These are phyloP conservation scores for Yarrowia keelungensis DNA, from an alignment of 805 yeast species.

Conservation along the genomic window DNA sequence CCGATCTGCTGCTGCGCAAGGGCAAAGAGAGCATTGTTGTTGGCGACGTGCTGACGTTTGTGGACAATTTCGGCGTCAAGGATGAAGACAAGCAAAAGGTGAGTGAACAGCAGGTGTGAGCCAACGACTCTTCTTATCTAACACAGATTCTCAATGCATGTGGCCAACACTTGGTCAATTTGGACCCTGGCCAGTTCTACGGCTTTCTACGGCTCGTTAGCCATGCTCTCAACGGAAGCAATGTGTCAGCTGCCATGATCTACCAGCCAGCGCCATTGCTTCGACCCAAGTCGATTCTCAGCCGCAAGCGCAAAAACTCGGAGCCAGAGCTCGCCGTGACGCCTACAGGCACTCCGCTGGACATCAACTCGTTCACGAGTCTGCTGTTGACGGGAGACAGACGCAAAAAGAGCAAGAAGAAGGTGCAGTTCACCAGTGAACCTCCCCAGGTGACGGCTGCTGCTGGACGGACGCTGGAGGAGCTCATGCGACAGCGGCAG, in stretches of 20 bases:
- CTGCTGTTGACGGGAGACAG: slow-evolving; percentile 82
- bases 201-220: slow-evolving; percentile 82
- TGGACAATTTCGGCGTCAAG: slow-evolving; percentile 75
- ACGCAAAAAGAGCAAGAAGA: slow-evolving; percentile 45
- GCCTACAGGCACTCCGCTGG: slow-evolving; percentile 51
- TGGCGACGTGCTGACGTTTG: slow-evolving; percentile 78
- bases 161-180: slow-evolving; percentile 54
- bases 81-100: slow-evolving; percentile 60
- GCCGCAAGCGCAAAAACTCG: slow-evolving; percentile 56
- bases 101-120: neutral
- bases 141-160: slow-evolving; percentile 47
- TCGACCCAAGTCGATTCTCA: slow-evolving; percentile 77
- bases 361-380: slow-evolving; percentile 84
- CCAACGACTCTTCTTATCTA: neutral
- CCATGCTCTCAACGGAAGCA: slow-evolving; percentile 62
- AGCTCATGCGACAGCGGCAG: slow-evolving; percentile 49
- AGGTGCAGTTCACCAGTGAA: slow-evolving; percentile 50
- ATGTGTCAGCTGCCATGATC: slow-evolving; percentile 52
- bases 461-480: slow-evolving; percentile 52
- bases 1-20: slow-evolving; percentile 76
- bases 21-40: slow-evolving; percentile 67
- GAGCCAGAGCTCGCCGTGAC: slow-evolving; percentile 32
- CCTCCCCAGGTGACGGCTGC: slow-evolving; percentile 54
- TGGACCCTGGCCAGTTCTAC: slow-evolving; percentile 90
- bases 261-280: slow-evolving; percentile 68